Base-by-base conservation (phyloP, 345 rosid species). In the Pseudoturritis turrita region DNA sequence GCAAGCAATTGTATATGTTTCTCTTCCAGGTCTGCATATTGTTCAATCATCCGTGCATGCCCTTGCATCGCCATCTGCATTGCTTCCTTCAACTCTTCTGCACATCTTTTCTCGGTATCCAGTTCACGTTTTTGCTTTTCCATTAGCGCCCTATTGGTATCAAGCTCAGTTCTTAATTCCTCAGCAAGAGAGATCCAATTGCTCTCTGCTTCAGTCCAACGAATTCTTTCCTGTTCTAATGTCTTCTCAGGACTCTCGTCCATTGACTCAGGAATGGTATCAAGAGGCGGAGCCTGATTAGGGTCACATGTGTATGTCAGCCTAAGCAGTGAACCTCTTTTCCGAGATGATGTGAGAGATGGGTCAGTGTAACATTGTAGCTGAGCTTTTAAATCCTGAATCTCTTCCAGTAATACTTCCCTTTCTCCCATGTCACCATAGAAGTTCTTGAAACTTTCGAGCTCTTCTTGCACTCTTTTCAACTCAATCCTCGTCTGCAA, bases 31-130 rank as follows among this genome's bases (percentile, higher is more conserved):
- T 96, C 99, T 11, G 90, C 98, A 73, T 92, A 88, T 71, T 96
- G 97, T 73, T 96, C 99, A 76, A 96, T 89, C 92, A 92, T 90
- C 65, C 98, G 84, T 37, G 92, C 95, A 77, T 96, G 94, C 15
- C 98, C 97, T 69, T 85, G 87, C 96, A 96, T 96, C 33, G 98
- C 98, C 85, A 82, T 84, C 81, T 84, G 98, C 97, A 96, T 85
- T 46, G 98, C 97, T 83, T 92, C 95, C 55, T 82, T 83, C 80
- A 88, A 80, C 71, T 96, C 99, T 80, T 87, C 90, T 1, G 81
- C 71, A 68, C 98, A 96, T 81, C 76, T 89, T 85, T 85, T 90
- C 83, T 96, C 99, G 0, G 79, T 85, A 56, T 82, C 91, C 36
- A 89, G 62, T 59, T 92, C 99, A 79, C 79, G 94, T 78, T 81